Evolutionary conservation across 345 rosid genomes (phyloP).

Genomic region (Gossypium mustelinum): DNA sequence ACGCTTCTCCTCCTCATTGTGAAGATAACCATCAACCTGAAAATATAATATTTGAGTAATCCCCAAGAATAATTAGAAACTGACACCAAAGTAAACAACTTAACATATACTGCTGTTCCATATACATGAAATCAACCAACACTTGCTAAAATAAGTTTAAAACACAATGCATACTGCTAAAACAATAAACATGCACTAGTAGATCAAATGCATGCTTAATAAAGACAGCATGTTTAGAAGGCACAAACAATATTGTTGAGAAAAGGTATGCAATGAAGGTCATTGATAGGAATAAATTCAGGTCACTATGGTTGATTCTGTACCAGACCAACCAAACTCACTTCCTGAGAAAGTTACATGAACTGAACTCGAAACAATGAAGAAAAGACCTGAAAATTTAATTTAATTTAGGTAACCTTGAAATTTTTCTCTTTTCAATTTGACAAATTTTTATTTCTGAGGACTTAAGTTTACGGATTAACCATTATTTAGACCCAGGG

Average conservation of each 20-base stretch:
- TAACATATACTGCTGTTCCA: neutral
- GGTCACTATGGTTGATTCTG: neutral
- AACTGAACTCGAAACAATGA: neutral
- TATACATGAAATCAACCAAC: neutral
- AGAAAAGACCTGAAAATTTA: neutral
- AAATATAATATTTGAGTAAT: neutral
- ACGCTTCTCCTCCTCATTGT: slow-evolving; percentile 66
- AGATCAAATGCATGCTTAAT: neutral
- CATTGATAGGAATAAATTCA: neutral
- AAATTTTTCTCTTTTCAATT: neutral
- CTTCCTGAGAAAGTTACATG: neutral
- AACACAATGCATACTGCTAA: neutral
- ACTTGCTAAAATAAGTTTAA: neutral
- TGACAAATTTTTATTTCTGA: neutral
- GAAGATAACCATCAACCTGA: slow-evolving; percentile 77
- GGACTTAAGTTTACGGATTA: neutral
- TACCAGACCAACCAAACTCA: neutral
- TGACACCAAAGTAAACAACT: neutral
- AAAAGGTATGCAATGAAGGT: neutral
- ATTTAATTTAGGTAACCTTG: neutral
- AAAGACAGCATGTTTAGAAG: neutral
- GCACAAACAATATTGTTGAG: neutral
- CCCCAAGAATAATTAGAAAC: neutral
- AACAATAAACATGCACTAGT: neutral
- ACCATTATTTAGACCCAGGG: neutral